Conservation (phyloP, 805 yeast species). For the Cyberlindnera meyerae region DNA sequence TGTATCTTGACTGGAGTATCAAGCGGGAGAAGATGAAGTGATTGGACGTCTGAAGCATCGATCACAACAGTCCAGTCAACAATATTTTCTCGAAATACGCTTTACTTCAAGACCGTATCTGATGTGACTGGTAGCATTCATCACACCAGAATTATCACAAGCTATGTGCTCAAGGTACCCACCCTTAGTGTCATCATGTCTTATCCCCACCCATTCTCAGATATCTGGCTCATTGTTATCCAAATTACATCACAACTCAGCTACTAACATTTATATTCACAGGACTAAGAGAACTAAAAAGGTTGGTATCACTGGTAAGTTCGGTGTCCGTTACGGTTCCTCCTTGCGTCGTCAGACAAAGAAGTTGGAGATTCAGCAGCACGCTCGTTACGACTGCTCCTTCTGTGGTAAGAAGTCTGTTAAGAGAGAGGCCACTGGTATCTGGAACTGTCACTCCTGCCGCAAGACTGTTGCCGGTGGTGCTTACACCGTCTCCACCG, state of each 20-base stretch:
- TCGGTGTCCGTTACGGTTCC: constrained; percentile 99
- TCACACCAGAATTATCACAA: too few species aligned
- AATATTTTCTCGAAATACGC: too few species aligned
- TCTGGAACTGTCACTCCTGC: constrained; percentile 97
- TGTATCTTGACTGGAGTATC: too few species aligned
- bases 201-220: background rate
- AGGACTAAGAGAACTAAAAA: constrained; percentile 99
- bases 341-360: constrained; percentile 99
- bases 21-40: too few species aligned
- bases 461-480: constrained; percentile 99
- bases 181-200: background rate
- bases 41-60: too few species aligned
- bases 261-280: constrained; percentile 38
- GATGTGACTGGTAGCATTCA: too few species aligned
- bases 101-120: too few species aligned
- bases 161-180: background rate
- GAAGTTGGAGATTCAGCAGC: constrained; percentile 98
- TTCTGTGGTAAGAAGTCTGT: constrained; percentile 99
- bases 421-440: constrained; percentile 96
- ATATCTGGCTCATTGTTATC: too few species aligned
- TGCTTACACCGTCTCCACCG: constrained; percentile 98
- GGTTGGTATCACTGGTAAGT: constrained; percentile 99
- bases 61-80: too few species aligned
- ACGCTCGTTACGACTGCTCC: constrained; percentile 97
- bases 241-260: background rate